Evolutionary conservation across 805 yeast species (phyloP).

Genomic region (Jamesozyma gamospora): DNA sequence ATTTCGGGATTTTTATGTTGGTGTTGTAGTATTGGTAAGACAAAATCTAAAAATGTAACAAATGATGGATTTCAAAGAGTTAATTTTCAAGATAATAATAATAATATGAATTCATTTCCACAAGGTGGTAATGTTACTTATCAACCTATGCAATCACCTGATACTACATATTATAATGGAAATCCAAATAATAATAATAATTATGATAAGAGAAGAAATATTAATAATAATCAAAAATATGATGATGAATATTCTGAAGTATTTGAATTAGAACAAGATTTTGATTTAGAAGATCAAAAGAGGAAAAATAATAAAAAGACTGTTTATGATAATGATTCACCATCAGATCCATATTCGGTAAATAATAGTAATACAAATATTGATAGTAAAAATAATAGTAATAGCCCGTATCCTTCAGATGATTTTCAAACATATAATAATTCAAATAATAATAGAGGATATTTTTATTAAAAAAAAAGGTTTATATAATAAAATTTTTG

Average conservation of each 20-base stretch:
- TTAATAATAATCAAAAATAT: background rate
- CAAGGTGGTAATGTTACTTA: conserved; percentile 16
- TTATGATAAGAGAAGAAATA: conserved; percentile 1
- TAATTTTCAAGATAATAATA: conserved; percentile 1
- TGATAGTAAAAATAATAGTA: background rate
- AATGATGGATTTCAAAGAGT: conserved; percentile 10
- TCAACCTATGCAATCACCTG: conserved; percentile 25
- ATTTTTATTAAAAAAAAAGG: background rate
- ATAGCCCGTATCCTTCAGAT: background rate
- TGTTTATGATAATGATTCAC: background rate
- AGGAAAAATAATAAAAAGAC: conserved; percentile 5
- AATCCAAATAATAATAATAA: background rate
- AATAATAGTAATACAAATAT: background rate
- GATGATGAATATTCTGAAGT: conserved; percentile 9
- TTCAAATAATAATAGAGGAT: background rate
- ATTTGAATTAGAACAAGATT: conserved; percentile 25
- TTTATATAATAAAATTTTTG: too few relatives aligned
- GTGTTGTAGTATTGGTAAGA: conserved; percentile 29
- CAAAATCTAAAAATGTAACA: background rate
- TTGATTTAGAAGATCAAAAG: conserved; percentile 25
- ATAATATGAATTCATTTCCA: background rate
- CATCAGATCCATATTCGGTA: background rate
- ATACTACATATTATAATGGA: conserved; percentile 10
- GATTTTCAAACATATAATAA: background rate
- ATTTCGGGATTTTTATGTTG: conserved; percentile 43